Evolutionary conservation across 371 early-diverging fungal genomes (phyloP), one percentile per base, ranked within the genome.

Genomic region (Mucor piriformis): DNA sequence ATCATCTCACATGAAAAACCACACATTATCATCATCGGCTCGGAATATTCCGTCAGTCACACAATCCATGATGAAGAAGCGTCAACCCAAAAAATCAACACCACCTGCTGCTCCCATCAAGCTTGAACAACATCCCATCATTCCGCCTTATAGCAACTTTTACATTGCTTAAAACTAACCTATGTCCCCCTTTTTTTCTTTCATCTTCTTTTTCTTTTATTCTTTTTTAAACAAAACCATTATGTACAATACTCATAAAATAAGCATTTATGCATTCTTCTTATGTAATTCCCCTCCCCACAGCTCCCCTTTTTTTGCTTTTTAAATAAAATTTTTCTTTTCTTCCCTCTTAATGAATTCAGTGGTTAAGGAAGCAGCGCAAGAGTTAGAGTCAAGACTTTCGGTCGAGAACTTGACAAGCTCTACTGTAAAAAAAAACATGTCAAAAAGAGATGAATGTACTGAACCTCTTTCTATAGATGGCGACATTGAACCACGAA

Each of bases 371-470:
- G 40, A 63, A 47, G 37, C 59, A 21, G 49, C 61, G 8, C 20
- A 54, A n/a, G 73, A 72, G 29, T 48, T 72, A 27, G 46, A 55
- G 1, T 25, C 48, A 42, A 55, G 59, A 42, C 59, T 68, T 29
- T 59, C 60, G n/a, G 29, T 72, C 29, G 57, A 72, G n/a, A 44
- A 37, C 6, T 18, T 52, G 13, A 40, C 63, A 21, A 37, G 43
- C 3, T 8, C 52, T 20, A 42, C 69, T 40, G 72, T 72, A 52
- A 58, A 24, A 3, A 35, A 0, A 25, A 15, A 24, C 46, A 6
- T 11, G 5, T 0, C 7, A n/a, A n/a, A n/a, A n/a, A n/a, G n/a
- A n/a, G n/a, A n/a, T n/a, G n/a, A n/a, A n/a, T n/a, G n/a, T n/a
- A n/a, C n/a, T n/a, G n/a, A n/a, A n/a, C 20, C 44, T 10, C 20